Evolutionary conservation across 192 early-diverging fungal genomes (phyloP).

Genomic region (Glomus cerebriforme): DNA sequence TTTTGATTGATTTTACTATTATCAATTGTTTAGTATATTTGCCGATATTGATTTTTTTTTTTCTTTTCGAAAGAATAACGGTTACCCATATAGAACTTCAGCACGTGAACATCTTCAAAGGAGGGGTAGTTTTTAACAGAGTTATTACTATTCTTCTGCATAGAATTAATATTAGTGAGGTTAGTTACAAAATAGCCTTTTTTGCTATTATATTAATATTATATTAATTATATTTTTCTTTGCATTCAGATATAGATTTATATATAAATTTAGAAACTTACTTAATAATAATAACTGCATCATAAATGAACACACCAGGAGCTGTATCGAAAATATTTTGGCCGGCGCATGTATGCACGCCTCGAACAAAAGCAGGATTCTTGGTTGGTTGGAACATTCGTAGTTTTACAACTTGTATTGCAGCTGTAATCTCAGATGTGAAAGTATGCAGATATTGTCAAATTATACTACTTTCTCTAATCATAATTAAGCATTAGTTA

Average conservation of each 20-base stretch:
- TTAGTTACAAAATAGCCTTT: neutral
- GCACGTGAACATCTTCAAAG: constrained; percentile 50
- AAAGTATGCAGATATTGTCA: constrained; percentile 39
- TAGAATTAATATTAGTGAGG: neutral
- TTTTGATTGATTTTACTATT: neutral
- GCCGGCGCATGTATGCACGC: constrained; percentile 55
- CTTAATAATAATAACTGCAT: neutral
- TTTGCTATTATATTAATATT: neutral
- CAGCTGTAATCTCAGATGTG: constrained; percentile 49
- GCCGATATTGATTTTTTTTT: no score
- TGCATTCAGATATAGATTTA: no score
- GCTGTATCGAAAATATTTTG: constrained; percentile 54
- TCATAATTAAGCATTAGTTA: neutral
- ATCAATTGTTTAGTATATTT: neutral
- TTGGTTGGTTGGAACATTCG: constrained; percentile 58
- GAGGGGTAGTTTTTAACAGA: constrained; percentile 46
- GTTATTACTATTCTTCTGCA: no score
- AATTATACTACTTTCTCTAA: neutral
- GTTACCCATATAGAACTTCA: constrained; percentile 50
- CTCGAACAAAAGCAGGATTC: constrained; percentile 46
- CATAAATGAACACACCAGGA: constrained; percentile 40
- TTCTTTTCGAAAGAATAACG: constrained; percentile 39
- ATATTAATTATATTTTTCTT: neutral
- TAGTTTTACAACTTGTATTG: constrained; percentile 51
- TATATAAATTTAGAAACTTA: neutral